Conservation (phyloP, 108 stramenopile genomes). For the Skeletonema grethae region DNA sequence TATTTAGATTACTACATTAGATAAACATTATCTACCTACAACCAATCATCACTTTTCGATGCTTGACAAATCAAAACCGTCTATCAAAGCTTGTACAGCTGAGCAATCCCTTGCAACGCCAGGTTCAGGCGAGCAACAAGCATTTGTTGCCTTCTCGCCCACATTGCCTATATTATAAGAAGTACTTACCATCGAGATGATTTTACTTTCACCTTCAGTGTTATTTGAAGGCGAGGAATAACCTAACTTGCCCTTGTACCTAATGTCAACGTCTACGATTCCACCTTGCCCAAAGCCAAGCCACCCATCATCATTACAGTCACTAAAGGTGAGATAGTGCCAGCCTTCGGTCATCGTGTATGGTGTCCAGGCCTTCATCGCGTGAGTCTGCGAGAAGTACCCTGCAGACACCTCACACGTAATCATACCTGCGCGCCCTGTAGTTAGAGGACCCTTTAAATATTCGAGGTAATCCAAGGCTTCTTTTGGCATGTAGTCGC, state of each 20-base stretch:
- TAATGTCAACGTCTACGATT: neutral
- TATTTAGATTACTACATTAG: no score
- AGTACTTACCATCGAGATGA: neutral
- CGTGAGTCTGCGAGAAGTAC: neutral
- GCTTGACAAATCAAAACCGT: neutral
- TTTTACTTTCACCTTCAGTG: neutral
- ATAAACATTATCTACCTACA: no score
- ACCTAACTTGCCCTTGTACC: neutral
- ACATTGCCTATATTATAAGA: neutral
- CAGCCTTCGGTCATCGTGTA: neutral
- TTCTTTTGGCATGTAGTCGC: neutral
- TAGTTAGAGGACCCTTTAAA: neutral
- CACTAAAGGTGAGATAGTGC: neutral
- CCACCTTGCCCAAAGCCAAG: neutral
- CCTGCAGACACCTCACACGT: neutral
- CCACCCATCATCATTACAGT: neutral
- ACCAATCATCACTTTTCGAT: neutral
- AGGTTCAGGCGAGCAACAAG: neutral
- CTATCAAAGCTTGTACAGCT: neutral
- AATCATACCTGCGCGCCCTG: neutral
- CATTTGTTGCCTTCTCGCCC: neutral
- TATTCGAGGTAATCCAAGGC: neutral
- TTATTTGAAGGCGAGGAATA: neutral
- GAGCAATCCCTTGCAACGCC: neutral
- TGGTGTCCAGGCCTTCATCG: neutral